Base-by-base conservation (phyloP, 306 rosid species). In the Castanea sativa region DNA sequence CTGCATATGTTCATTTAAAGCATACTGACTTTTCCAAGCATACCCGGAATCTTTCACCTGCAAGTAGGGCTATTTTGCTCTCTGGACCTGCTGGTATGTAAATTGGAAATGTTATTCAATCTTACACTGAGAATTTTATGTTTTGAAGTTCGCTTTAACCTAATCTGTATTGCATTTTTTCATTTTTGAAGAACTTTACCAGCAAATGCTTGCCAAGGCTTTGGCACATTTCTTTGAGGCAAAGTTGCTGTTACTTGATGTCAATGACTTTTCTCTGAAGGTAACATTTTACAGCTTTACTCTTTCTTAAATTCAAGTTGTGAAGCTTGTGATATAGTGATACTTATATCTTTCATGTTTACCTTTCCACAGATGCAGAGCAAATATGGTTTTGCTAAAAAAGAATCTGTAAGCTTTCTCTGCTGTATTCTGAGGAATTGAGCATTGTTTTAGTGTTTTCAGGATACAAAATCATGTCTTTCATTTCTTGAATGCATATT, bases 151-250 rank as follows among this genome's bases (percentile, higher is more conserved):
- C 41, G 7, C 51, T 49, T 35, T 70, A 57, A 67, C 32, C 73
- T 60, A 51, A 82, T 71, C 30, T n/a, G 43, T 25, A 55, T 30
- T 67, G 69, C 73, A 21, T 53, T 43, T 75, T 76, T 74, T 14
- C 21, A 59, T 68, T 76, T 59, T 80, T 86, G 73, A 83, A 95
- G 99, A 92, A 81, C 88, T 74, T 77, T 91, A 89, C 90, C 94
- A 89, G 73, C 99, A 95, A 88, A 82, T n/a, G 91, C 98, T 95
- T 58, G 93, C 96, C 68, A 89, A 61, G 85, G 98, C 98, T 76
- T 90, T 95, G 71, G 97, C 98, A n/a, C 91, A 85, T 83, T 14
- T 27, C 85, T 95, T 90, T 67, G 87, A 89, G 71, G 86, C 99
- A 0, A 91, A 93, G 90, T 79, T 95, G 86, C 88, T 95, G 75